Base-by-base conservation (phyloP, 208 protist genomes). In the Strigomonas galati region DNA sequence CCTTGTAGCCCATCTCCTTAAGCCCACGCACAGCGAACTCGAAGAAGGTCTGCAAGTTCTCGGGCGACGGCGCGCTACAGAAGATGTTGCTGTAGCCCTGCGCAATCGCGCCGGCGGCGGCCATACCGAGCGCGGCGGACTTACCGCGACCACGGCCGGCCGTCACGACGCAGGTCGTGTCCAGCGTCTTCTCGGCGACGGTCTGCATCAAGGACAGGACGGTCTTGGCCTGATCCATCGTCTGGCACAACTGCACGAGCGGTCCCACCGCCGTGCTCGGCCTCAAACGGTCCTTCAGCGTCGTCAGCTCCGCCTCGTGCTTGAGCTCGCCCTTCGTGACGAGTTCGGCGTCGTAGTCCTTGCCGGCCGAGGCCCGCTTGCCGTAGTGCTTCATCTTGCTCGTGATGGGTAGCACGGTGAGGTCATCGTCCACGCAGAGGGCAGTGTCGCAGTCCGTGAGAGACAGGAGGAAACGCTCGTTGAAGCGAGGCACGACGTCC, bases 61-160 rank as follows among this genome's bases (percentile, higher is more conserved):
- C 97, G 6, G 98, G 98, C 7, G 88, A 93, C 32, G 99, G 99
- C 4, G 98, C 96, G 24, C 97, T 99, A 37, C 99, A 98, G 67
- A 99, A 99, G 55, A 99, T 98, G 73, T 99, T 99, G n/a, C 96
- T 98, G 80, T 99, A 99, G 52, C 98, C 98, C 67, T 98, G 97
- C 0, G 88, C 90, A 14, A 99, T 69, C 0, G 98, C 98, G 4
- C 92, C 92, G 0, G 98, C 97, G 0, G 99, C 95, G 0, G 96
- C 84, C 37, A 99, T 84, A 24, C 98, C 94, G 17, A 97, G 87
- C 4, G 92, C 92, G 0, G 92, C 90, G 0, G 89, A 97, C 84
- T 99, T 99, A 58, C 99, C 99, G 43, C 99, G 87, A 30, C 99
- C 99, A 77, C 98, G 85, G 6, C 90, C 92, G 3, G 98, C 98